phyloP scores from a whole-genome alignment of 2,329 filamentous ascomycete species.

The Trichophyton equinum region DNA sequence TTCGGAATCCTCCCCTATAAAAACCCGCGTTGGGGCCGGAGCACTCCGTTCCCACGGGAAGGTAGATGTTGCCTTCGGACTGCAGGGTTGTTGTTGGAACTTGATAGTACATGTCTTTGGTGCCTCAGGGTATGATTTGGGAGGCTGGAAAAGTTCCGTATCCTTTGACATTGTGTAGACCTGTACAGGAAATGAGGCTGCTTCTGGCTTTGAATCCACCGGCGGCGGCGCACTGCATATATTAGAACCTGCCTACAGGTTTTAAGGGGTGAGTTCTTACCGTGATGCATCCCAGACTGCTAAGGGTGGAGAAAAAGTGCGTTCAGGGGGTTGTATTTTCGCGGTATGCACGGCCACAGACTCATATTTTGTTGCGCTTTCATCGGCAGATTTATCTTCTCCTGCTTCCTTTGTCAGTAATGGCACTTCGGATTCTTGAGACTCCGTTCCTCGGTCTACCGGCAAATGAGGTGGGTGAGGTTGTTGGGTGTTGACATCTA shows the following conservation, averaged over 20 bases:
- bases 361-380: not conserved
- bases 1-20: conserved; percentile 23
- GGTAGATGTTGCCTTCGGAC: conserved; percentile 53
- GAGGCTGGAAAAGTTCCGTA: conserved; percentile 61
- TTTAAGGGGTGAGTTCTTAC: conserved; percentile 28
- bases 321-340: conserved; percentile 17
- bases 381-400: not conserved
- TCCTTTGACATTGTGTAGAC: conserved; percentile 77
- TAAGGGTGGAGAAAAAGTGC: conserved; percentile 45
- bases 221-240: conserved; percentile 47
- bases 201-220: conserved; percentile 64
- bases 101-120: conserved; percentile 81
- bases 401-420: not conserved
- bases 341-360: not conserved
- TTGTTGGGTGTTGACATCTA: conserved; percentile 6
- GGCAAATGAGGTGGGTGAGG: not conserved
- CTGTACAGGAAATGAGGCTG: conserved; percentile 63
- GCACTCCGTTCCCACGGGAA: conserved; percentile 82
- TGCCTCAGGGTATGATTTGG: conserved; percentile 64
- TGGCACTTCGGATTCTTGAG: not conserved
- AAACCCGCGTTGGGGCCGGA: conserved; percentile 44
- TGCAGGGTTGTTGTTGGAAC: conserved; percentile 49
- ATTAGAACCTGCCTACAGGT: conserved; percentile 9
- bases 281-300: conserved; percentile 51
- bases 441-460: not conserved